Conservation (phyloP, 257 asterid species). For the Solanum infundibuliforme region DNA sequence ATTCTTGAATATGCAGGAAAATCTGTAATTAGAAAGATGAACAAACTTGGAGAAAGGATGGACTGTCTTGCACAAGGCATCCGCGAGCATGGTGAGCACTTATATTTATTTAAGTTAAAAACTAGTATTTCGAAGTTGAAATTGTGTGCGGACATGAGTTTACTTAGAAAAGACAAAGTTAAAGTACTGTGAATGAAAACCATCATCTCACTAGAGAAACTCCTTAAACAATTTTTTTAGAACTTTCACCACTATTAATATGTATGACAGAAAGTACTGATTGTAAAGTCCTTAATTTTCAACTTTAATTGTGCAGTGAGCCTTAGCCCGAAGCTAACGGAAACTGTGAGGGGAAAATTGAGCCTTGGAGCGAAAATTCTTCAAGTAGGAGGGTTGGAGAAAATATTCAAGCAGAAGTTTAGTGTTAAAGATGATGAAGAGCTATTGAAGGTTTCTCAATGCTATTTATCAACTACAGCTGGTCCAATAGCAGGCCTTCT, state of each 20-base stretch:
- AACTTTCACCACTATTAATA: background rate
- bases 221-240: too few relatives aligned
- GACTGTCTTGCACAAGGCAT: slow-evolving; percentile 34
- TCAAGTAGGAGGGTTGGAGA: slow-evolving; percentile 14
- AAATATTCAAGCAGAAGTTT: slow-evolving; percentile 1
- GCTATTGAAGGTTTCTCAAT: slow-evolving; percentile 6
- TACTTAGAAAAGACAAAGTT: accelerated
- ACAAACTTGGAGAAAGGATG: slow-evolving; percentile 23
- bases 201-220: background rate
- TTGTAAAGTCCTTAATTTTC: too few relatives aligned
- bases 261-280: background rate
- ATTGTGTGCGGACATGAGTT: too few relatives aligned
- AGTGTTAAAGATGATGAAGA: background rate
- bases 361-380: slow-evolving; percentile 25
- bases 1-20: background rate
- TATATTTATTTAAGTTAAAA: background rate
- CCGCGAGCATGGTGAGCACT: slow-evolving; percentile 28
- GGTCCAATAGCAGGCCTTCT: slow-evolving; percentile 11
- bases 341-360: slow-evolving; percentile 37
- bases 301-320: slow-evolving; percentile 15
- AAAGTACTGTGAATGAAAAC: too few relatives aligned
- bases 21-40: slow-evolving; percentile 20
- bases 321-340: slow-evolving; percentile 31
- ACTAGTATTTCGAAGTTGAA: background rate
- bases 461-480: slow-evolving; percentile 1